Evolutionary conservation across 2,329 filamentous ascomycete genomes (phyloP).

Genomic region (Colletotrichum ledebouriae): DNA sequence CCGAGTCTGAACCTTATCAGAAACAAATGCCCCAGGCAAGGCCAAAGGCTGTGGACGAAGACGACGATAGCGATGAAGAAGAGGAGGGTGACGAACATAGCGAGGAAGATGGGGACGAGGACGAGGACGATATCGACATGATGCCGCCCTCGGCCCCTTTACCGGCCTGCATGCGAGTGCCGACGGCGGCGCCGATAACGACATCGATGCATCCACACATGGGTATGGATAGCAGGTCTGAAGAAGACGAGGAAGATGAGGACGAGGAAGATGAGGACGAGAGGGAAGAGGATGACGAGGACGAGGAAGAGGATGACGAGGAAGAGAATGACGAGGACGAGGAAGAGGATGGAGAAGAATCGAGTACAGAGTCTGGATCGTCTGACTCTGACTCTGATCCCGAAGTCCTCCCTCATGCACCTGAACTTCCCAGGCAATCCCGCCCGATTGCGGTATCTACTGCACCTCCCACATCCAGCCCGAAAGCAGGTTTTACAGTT

Average conservation of each 20-base stretch:
- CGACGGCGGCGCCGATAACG: conserved; percentile 31
- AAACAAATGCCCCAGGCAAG: neutral
- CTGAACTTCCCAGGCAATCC: neutral
- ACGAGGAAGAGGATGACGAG: conserved; percentile 42
- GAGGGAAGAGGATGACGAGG: conserved; percentile 43
- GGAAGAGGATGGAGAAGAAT: conserved; percentile 32
- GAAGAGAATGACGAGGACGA: conserved; percentile 41
- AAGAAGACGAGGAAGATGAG: conserved; percentile 33
- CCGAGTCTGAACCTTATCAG: conserved; percentile 28
- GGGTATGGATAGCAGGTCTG: conserved; percentile 27
- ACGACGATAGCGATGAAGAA: conserved; percentile 31
- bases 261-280: conserved; percentile 24
- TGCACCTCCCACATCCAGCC: neutral
- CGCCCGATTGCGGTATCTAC: conserved; percentile 31
- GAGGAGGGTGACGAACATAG: conserved; percentile 27
- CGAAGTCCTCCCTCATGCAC: conserved; percentile 39
- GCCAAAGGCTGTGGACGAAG: conserved; percentile 19
- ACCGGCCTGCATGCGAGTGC: conserved; percentile 34
- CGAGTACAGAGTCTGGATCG: conserved; percentile 44
- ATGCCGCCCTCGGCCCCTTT: conserved; percentile 15
- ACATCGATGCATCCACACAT: conserved; percentile 3
- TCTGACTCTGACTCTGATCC: conserved; percentile 44
- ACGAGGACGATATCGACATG: conserved; percentile 35
- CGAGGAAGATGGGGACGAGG: neutral
- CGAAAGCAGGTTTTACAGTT: conserved; percentile 52